Percentiles rank a stretch among this genome's conserved stretches.
These are phyloP conservation scores for Dactylellina haptotyla DNA, from an alignment of 2,329 filamentous ascomycete genomes.

Conservation along the genomic window DNA sequence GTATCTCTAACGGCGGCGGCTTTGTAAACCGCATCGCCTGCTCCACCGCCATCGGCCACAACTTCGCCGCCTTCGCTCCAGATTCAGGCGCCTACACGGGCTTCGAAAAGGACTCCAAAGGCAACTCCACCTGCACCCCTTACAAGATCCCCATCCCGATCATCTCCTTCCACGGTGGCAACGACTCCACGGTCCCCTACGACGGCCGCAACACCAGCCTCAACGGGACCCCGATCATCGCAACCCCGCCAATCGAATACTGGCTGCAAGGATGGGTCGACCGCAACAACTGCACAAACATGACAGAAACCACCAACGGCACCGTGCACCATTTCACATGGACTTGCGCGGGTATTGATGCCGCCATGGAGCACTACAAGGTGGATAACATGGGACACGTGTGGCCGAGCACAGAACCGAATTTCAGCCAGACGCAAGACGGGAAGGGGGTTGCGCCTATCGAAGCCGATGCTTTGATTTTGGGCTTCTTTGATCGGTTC, in stretches of 20 bases:
- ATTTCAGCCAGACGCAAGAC: slow-evolving; percentile 63
- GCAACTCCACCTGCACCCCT: slow-evolving; percentile 60
- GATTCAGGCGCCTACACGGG: slow-evolving; percentile 64
- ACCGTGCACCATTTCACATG: slow-evolving; percentile 64
- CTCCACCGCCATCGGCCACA: slow-evolving; percentile 61
- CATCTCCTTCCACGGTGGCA: slow-evolving; percentile 66
- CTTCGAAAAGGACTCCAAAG: slow-evolving; percentile 55
- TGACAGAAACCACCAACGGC: slow-evolving; percentile 60
- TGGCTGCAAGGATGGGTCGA: slow-evolving; percentile 62
- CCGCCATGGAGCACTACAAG: slow-evolving; percentile 64
- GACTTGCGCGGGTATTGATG: slow-evolving; percentile 61
- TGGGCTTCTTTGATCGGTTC: slow-evolving; percentile 63
- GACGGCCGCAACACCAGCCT: slow-evolving; percentile 60
- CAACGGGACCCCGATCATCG: slow-evolving; percentile 58
- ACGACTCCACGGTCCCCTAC: slow-evolving; percentile 65
- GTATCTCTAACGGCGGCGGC: slow-evolving; percentile 65
- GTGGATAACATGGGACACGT: slow-evolving; percentile 64
- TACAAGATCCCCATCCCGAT: slow-evolving; percentile 63
- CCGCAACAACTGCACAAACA: slow-evolving; percentile 62
- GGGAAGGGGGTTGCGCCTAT: slow-evolving; percentile 63
- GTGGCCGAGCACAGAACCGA: slow-evolving; percentile 65
- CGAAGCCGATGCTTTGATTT: slow-evolving; percentile 63
- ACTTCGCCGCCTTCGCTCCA: slow-evolving; percentile 65
- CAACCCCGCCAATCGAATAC: slow-evolving; percentile 24
- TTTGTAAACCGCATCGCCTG: slow-evolving; percentile 66